phyloP scores from a whole-genome alignment of 2,329 filamentous ascomycete species.

The Coniochaeta sp. region DNA sequence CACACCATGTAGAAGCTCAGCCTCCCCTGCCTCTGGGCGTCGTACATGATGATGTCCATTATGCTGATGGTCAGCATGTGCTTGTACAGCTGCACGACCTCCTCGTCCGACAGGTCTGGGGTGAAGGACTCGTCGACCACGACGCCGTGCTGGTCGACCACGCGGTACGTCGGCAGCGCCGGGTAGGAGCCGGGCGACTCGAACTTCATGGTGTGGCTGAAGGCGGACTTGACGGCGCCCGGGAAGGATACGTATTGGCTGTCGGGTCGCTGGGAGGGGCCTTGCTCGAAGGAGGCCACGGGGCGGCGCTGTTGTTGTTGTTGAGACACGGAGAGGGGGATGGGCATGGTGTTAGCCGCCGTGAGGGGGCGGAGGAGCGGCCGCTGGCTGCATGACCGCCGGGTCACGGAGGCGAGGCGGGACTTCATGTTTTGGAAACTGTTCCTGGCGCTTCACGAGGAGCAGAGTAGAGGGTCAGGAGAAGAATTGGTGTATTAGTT shows the following conservation, averaged over 20 bases:
- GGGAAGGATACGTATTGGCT: conserved; percentile 66
- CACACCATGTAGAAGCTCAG: conserved; percentile 97
- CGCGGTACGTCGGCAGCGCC: conserved; percentile 84
- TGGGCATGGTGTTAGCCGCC: conserved; percentile 10
- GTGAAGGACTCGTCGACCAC: conserved; percentile 69
- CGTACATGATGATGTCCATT: conserved; percentile 98
- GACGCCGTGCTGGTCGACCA: conserved; percentile 81
- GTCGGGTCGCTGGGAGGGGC: conserved; percentile 47
- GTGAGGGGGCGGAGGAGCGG: neutral
- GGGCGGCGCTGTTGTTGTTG: conserved; percentile 24
- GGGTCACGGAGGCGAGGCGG: neutral
- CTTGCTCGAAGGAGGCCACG: conserved; percentile 29
- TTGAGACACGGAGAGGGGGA: too few species aligned
- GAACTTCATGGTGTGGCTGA: conserved; percentile 75
- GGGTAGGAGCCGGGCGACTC: conserved; percentile 63
- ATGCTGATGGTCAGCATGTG: conserved; percentile 66
- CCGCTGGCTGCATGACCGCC: neutral
- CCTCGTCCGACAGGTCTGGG: conserved; percentile 61
- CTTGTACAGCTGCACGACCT: conserved; percentile 52
- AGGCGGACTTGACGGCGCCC: conserved; percentile 90
- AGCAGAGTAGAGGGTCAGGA: neutral
- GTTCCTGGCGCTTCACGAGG: neutral
- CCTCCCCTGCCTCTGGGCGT: conserved; percentile 90
- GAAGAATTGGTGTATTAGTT: neutral
- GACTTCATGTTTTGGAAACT: neutral